Evolutionary conservation across 2,329 filamentous ascomycete species (phyloP), one percentile per base, ranked within the genome.

Genomic region (Claviceps quebecensis): DNA sequence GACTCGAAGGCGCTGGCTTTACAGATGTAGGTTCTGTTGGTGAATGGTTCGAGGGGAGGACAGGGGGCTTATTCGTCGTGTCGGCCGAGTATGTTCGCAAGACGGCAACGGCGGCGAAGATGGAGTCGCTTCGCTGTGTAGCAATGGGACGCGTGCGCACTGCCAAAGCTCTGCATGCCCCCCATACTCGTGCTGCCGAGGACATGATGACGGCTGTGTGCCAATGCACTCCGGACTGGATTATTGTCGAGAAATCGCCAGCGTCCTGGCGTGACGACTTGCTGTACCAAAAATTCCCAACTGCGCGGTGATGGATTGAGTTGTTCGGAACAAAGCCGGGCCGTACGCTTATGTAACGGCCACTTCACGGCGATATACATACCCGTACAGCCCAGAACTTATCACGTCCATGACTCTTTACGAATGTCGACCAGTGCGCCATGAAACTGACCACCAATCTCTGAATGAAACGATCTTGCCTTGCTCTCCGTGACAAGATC

Each of bases 111-210:
- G 58, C 54, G 41, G 58, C 51, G 48, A 58, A 47, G 47, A 63
- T 57, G 19, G 55, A 54, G 48, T 59, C 51, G 34, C 58, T 53
- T 48, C 59, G 56, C 50, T 58, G 56, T 52, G 58, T 56, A 49
- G 50, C 55, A 58, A 46, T 38, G 11, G 61, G 59, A 51, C 59
- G 58, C 57, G 61, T 58, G 38, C 57, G 60, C 54, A 65, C 51
- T 50, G 61, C 61, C 48, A 68, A 58, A 58, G 60, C 58, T 60
- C 63, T 62, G 52, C 65, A 67, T 56, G 60, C 64, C 39, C 61
- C 61, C 65, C 62, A 66, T 52, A 67, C 54, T 53, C 60, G 61
- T 53, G 61, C 57, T 58, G 61, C 61, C 52, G 65, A 56, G 61
- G 63, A 61, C 65, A 67, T 67, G 57, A 50, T 58, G 58, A 58